Percentiles rank a stretch among this genome's conserved stretches.
Conservation (phyloP, 345 rosid species). For the Pistacia vera region DNA sequence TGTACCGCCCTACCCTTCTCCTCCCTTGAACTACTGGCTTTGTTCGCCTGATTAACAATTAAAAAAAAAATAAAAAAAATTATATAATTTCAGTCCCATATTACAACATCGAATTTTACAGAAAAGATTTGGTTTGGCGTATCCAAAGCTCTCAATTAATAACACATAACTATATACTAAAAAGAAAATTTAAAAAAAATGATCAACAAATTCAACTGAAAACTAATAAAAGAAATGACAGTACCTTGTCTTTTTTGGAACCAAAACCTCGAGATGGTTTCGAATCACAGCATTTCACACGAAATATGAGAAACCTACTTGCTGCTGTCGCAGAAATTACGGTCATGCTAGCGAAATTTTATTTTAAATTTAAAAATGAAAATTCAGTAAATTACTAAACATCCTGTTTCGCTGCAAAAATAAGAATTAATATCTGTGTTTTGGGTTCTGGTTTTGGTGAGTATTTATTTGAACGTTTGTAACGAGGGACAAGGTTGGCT, state of each 20-base stretch:
- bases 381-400: not conserved
- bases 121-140: too few species aligned
- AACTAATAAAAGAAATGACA: not conserved
- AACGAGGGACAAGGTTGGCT: not conserved
- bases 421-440: not conserved
- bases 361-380: not conserved
- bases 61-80: not conserved
- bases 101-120: too few species aligned
- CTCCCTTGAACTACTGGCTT: conserved; percentile 29
- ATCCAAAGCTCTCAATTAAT: too few species aligned
- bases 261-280: conserved; percentile 13
- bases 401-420: too few species aligned
- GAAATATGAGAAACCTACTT: conserved; percentile 17
- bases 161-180: too few species aligned
- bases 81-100: too few species aligned
- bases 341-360: not conserved
- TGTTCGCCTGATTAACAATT: conserved; percentile 28
- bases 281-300: conserved; percentile 44
- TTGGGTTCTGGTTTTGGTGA: not conserved
- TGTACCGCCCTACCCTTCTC: conserved; percentile 28
- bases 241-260: conserved; percentile 23
- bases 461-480: not conserved
- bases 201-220: too few species aligned
- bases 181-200: too few species aligned
- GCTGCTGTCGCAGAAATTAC: conserved; percentile 8